phyloP scores from a whole-genome alignment of 2,329 filamentous ascomycete species.

The Harringtonia lauricola region DNA sequence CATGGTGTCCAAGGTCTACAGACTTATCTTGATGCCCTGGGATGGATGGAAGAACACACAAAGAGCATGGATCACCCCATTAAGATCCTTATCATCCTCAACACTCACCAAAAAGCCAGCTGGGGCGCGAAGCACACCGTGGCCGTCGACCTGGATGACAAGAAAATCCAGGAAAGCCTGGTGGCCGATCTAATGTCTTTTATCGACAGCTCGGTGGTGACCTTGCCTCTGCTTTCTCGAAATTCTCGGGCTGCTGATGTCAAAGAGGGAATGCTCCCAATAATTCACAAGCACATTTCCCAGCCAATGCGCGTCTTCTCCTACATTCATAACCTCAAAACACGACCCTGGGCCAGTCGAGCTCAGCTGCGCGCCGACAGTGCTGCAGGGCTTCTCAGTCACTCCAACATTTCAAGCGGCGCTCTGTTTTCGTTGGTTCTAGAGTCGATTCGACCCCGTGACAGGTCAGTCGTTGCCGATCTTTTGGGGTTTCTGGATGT shows the following conservation, averaged over 20 bases:
- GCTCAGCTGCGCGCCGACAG: background rate
- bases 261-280: background rate
- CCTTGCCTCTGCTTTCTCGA: background rate
- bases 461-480: background rate
- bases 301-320: background rate
- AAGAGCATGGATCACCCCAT: background rate
- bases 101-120: background rate
- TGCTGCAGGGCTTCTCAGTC: background rate
- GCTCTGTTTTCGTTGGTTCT: background rate
- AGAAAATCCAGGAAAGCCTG: background rate
- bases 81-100: background rate
- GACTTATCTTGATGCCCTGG: background rate
- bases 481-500: background rate
- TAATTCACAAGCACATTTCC: background rate
- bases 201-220: background rate
- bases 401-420: background rate
- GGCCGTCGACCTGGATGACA: background rate
- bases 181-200: background rate
- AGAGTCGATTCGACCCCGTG: background rate
- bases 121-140: background rate
- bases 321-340: background rate
- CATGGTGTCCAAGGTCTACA: background rate
- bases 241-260: background rate
- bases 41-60: background rate
- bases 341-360: background rate